Conservation (phyloP, 192 early-diverging fungal genomes). For the Geranomyces variabilis region DNA sequence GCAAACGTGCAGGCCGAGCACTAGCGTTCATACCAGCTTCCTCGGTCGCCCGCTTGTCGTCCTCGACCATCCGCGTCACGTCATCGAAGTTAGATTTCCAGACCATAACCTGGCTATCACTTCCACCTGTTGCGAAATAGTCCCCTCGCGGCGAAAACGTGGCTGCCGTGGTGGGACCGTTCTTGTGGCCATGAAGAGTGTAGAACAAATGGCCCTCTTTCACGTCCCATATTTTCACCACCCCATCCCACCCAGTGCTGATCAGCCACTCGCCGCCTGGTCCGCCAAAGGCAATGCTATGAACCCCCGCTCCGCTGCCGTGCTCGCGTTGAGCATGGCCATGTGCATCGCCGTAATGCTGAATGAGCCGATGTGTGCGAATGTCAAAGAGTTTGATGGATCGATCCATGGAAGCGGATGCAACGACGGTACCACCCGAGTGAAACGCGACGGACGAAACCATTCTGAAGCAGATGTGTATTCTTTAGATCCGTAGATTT, state of each 20-base stretch:
- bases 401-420: constrained; percentile 55
- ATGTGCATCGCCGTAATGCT: constrained; percentile 63
- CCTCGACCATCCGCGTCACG: constrained; percentile 1
- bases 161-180: constrained; percentile 60
- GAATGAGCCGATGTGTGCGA: constrained; percentile 62
- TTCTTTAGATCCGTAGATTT: background rate
- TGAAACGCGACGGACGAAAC: constrained; percentile 57
- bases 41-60: background rate
- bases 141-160: constrained; percentile 57
- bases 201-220: constrained; percentile 67
- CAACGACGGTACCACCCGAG: constrained; percentile 55
- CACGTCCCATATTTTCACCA: constrained; percentile 67
- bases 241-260: constrained; percentile 58
- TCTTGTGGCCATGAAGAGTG: constrained; percentile 63
- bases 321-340: constrained; percentile 17
- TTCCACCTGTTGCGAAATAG: constrained; percentile 62
- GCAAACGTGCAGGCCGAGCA: too few species aligned
- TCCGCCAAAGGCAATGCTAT: constrained; percentile 62
- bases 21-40: background rate
- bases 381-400: constrained; percentile 64
- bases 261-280: constrained; percentile 57
- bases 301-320: constrained; percentile 49
- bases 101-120: constrained; percentile 60
- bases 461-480: constrained; percentile 41
- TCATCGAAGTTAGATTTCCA: constrained; percentile 64